These are phyloP conservation scores for Meyerozyma carpophila DNA, from an alignment of 1,139 yeast genomes.

Conservation along the genomic window DNA sequence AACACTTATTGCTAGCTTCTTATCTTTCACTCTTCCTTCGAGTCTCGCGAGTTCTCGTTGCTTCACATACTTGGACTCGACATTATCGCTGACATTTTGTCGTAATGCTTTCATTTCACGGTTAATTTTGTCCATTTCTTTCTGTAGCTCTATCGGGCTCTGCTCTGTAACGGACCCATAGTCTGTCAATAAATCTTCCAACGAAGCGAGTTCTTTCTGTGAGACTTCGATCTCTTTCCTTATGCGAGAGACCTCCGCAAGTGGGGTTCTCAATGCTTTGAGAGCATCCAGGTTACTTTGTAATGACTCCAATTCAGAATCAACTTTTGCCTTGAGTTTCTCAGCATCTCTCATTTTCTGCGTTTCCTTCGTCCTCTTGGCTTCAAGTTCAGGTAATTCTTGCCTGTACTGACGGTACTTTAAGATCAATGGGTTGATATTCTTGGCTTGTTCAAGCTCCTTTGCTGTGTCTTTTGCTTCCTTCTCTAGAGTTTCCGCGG, in stretches of 20 bases:
- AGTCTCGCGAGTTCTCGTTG: slow-evolving; percentile 46
- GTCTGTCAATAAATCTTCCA: slow-evolving; percentile 34
- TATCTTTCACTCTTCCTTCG: slow-evolving; percentile 53
- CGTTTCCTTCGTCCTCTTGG: slow-evolving; percentile 26
- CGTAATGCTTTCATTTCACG: slow-evolving; percentile 43
- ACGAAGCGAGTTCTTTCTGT: slow-evolving; percentile 27
- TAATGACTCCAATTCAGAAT: slow-evolving; percentile 9
- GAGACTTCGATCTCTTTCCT: slow-evolving; percentile 28
- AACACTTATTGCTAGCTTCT: slow-evolving; percentile 46
- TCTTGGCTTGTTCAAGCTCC: slow-evolving; percentile 9
- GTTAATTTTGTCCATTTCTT: slow-evolving; percentile 36
- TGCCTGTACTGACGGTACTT: neutral
- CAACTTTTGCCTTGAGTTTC: slow-evolving; percentile 10
- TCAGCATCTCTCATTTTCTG: slow-evolving; percentile 22
- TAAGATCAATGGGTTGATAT: slow-evolving; percentile 6
- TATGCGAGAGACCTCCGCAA: slow-evolving; percentile 32
- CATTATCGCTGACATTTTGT: slow-evolving; percentile 34
- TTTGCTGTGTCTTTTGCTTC: slow-evolving; percentile 6
- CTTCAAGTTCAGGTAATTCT: slow-evolving; percentile 19
- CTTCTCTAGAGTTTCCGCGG: slow-evolving; percentile 17
- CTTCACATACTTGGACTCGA: slow-evolving; percentile 44
- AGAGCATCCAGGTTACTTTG: slow-evolving; percentile 8
- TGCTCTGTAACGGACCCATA: slow-evolving; percentile 19
- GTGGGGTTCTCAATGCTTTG: slow-evolving; percentile 19
- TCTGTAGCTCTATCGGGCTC: slow-evolving; percentile 50